Percentiles rank a stretch among this genome's conserved stretches.
Conservation (phyloP, 108 stramenopile genomes). For the Fragilariopsis cylindrus region DNA sequence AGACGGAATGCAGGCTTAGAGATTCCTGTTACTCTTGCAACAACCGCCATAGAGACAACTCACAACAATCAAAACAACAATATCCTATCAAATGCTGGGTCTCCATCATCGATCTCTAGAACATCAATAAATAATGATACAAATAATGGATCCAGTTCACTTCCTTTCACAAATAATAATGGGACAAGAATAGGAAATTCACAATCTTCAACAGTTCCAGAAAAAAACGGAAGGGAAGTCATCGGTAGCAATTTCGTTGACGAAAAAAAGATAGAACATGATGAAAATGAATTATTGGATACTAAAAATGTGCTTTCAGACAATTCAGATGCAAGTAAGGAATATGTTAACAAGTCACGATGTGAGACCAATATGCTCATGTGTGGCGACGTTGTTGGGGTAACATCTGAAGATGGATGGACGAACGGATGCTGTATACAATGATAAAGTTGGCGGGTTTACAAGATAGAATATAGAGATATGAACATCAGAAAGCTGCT, state of each 20-base stretch:
- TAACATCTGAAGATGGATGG: not conserved
- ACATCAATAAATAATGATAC: not conserved
- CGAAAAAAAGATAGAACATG: slow-evolving; percentile 24
- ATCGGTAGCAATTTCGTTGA: not conserved
- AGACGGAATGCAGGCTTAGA: not conserved
- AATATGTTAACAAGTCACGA: not conserved
- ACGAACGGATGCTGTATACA: not conserved
- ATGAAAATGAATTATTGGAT: slow-evolving; percentile 6
- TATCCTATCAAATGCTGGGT: not conserved
- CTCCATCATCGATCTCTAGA: not conserved
- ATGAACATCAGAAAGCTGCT: too few relatives aligned
- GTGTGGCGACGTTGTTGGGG: slow-evolving; percentile 22
- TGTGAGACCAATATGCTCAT: slow-evolving; percentile 26
- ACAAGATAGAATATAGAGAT: too few relatives aligned
- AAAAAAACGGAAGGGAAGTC: not conserved
- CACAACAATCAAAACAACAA: not conserved
- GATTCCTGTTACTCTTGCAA: not conserved
- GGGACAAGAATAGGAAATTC: not conserved
- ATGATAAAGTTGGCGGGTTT: not conserved
- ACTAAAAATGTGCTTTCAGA: not conserved
- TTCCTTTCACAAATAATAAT: not conserved
- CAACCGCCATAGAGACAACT: too few relatives aligned
- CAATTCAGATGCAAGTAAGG: not conserved
- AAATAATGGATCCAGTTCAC: not conserved
- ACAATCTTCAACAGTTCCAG: not conserved